A percentile compares a stretch with the other conserved stretches of the same genome.
Conservation (phyloP, 1,284 basidiomycete genomes). For the Sporisorium graminicola region DNA sequence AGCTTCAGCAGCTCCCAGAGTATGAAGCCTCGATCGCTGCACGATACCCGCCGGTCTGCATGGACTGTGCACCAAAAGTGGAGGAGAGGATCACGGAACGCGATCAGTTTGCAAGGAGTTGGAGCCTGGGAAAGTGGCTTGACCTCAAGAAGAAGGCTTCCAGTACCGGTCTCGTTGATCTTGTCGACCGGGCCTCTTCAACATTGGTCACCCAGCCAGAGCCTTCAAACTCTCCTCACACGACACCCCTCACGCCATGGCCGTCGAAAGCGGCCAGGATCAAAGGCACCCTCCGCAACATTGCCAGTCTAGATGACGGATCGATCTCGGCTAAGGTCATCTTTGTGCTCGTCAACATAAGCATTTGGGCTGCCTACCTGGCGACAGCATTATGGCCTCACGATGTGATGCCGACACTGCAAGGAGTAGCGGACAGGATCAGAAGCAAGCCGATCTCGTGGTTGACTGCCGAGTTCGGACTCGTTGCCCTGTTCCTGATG, state of each 20-base stretch:
- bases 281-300: neutral
- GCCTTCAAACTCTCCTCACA: neutral
- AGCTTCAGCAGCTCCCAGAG: conserved; percentile 30
- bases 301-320: conserved; percentile 1
- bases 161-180: neutral
- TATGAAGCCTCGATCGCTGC: conserved; percentile 54
- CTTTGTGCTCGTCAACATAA: conserved; percentile 11
- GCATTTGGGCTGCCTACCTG: conserved; percentile 16
- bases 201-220: neutral
- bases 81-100: conserved; percentile 34
- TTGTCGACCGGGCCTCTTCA: neutral
- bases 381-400: neutral
- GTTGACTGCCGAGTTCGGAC: neutral
- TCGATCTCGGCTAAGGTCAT: conserved; percentile 1
- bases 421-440: neutral
- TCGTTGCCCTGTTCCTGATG: neutral
- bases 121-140: conserved; percentile 52
- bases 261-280: no score
- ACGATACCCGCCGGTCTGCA: conserved; percentile 57
- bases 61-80: conserved; percentile 39
- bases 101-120: conserved; percentile 47
- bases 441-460: conserved; percentile 1
- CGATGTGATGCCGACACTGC: neutral
- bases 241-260: neutral
- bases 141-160: conserved; percentile 36